Percentiles rank a stretch among this genome's conserved stretches.
Evolutionary conservation across 1,139 yeast genomes (phyloP).

Genomic region (Taiozyma sp.): DNA sequence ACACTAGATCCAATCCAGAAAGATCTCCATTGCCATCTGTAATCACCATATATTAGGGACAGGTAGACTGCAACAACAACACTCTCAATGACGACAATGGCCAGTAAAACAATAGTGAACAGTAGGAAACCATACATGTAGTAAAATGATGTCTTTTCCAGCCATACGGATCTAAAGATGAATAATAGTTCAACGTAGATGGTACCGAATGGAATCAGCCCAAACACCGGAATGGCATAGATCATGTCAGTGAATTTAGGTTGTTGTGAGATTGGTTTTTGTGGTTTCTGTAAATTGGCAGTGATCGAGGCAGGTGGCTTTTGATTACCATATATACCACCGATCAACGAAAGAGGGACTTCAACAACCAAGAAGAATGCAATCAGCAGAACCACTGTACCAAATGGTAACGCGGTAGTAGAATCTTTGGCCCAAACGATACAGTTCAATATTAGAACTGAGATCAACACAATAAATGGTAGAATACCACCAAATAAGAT

Average conservation of each 20-base stretch:
- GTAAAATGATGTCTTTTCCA: slow-evolving; percentile 72
- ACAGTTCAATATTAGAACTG: slow-evolving; percentile 53
- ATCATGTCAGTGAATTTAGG: slow-evolving; percentile 31
- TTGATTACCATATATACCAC: slow-evolving; percentile 57
- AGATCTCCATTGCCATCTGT: slow-evolving; percentile 82
- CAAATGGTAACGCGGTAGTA: slow-evolving; percentile 72
- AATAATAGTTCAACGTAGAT: slow-evolving; percentile 73
- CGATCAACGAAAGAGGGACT: slow-evolving; percentile 68
- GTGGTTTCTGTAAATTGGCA: slow-evolving; percentile 27
- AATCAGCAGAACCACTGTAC: slow-evolving; percentile 56
- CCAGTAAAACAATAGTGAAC: slow-evolving; percentile 51
- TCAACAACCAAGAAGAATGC: slow-evolving; percentile 57
- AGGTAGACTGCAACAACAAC: slow-evolving; percentile 69
- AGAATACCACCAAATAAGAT: slow-evolving; percentile 53
- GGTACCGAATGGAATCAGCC: slow-evolving; percentile 73
- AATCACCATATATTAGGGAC: slow-evolving; percentile 55
- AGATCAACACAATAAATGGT: slow-evolving; percentile 51
- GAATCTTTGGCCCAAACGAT: slow-evolving; percentile 77
- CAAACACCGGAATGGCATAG: slow-evolving; percentile 38
- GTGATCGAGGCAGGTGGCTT: slow-evolving; percentile 27
- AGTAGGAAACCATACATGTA: slow-evolving; percentile 77
- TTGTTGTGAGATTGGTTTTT: slow-evolving; percentile 34
- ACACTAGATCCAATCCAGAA: slow-evolving; percentile 69
- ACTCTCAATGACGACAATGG: slow-evolving; percentile 63
- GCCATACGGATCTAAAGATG: slow-evolving; percentile 74